Evolutionary conservation across 495 filamentous ascomycete species (phyloP), one percentile per base, ranked within the genome.

Genomic region (Neurospora tetraspora): DNA sequence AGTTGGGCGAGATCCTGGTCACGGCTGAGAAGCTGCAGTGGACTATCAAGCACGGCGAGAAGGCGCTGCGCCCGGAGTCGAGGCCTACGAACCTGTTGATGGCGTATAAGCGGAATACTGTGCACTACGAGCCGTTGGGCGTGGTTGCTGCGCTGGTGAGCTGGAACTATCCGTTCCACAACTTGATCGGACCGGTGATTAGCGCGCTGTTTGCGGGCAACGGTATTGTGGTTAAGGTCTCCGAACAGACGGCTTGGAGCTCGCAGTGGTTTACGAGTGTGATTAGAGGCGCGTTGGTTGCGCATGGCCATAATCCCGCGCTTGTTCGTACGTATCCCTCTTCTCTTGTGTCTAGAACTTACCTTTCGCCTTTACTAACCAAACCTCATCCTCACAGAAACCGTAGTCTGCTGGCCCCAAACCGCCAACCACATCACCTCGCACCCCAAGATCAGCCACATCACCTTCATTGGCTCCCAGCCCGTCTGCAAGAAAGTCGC

Each of bases 81-180:
- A 86, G 96, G 71, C 92, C 94, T 3, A 88, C 87, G 6, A 98
- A 96, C 80, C 86, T 97, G 61, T 85, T 99, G 45, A 94, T 98
- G 94, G 87, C 90, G 77, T 98, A 99, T 82, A 99, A 99, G 86
- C 90, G 89, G 80, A 97, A 97, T 77, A 90, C 90, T 71, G 94
- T 99, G 20, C 82, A 86, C 61, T 98, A 96, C 82, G 96, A 99
- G 80, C 94, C 96, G 18, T 84, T 98, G 31, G 96, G 96, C 1
- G 92, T 99, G 18, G 92, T 99, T 36, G 90, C 93, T 20, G 96
- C 96, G 18, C 90, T 93, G 68, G 93, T 98, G 42, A 96, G 93
- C 77, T 99, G 96, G 96, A 99, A 99, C 85, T 99, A 85, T 76
- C 88, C 94, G 65, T 97, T 98, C 80, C 96, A 99, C 82, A 99